Conservation (phyloP, 202 grass and related monocot genomes). For the Setaria viridis region DNA sequence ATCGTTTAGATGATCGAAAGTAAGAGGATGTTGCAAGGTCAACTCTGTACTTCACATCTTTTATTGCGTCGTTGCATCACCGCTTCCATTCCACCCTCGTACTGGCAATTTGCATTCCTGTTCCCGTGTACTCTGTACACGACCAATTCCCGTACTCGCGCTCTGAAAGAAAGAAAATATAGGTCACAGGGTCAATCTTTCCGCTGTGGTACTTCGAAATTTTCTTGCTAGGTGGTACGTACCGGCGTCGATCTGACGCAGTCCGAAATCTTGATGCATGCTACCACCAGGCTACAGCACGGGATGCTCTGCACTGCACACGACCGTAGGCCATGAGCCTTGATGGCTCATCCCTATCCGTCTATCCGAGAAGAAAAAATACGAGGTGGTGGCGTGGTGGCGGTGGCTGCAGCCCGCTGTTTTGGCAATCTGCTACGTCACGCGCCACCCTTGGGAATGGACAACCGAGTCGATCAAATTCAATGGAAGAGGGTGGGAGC, state of each 20-base stretch:
- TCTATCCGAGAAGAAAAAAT: not conserved
- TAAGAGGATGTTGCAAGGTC: not conserved
- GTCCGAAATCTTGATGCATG: not conserved
- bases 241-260: not conserved
- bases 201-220: not conserved
- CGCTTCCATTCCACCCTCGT: not conserved
- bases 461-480: constrained; percentile 29
- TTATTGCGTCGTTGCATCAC: not conserved
- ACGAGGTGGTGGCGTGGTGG: not conserved
- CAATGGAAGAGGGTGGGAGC: not conserved
- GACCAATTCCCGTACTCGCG: too few relatives aligned
- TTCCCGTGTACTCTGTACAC: not conserved
- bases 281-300: not conserved
- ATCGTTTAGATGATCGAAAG: constrained; percentile 2
- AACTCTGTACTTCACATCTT: constrained; percentile 11
- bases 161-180: not conserved
- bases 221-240: not conserved
- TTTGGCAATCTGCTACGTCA: constrained; percentile 40
- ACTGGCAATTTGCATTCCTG: not conserved
- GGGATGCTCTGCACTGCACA: not conserved
- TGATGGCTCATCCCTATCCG: not conserved
- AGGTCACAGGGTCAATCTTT: not conserved
- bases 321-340: not conserved
- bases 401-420: constrained; percentile 3
- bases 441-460: not conserved